These are phyloP conservation scores for Haematococcus sp. DNA, from an alignment of 139 green algal genomes.

Conservation along the genomic window DNA sequence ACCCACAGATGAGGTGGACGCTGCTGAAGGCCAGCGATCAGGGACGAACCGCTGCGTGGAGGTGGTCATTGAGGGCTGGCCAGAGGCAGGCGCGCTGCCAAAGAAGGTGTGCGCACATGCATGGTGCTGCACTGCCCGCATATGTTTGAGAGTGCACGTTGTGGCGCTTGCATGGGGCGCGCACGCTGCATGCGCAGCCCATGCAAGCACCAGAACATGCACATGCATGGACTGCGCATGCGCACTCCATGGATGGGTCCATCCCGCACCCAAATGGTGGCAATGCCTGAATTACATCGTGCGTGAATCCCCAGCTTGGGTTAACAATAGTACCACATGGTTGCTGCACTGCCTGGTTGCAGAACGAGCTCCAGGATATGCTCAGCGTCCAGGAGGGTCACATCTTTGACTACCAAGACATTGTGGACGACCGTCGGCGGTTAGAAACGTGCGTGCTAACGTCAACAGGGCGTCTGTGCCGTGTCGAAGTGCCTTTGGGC, in stretches of 20 bases:
- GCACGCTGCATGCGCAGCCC: not conserved
- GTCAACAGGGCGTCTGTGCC: no score
- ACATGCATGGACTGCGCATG: no score
- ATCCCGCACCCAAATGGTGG: no score
- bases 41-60: constrained; percentile 56
- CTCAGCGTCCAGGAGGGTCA: constrained; percentile 56
- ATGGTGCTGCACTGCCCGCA: not conserved
- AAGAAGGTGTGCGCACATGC: constrained; percentile 20
- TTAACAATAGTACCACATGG: not conserved
- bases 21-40: constrained; percentile 19
- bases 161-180: no score
- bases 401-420: constrained; percentile 56
- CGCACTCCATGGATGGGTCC: no score
- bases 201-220: no score
- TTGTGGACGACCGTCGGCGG: constrained; percentile 48
- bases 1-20: constrained; percentile 19
- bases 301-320: no score
- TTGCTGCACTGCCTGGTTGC: not conserved
- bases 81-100: constrained; percentile 44
- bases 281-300: no score
- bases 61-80: constrained; percentile 60
- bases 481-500: not conserved
- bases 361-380: constrained; percentile 51
- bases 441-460: constrained; percentile 44
- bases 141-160: no score